Conservation (phyloP, 169 alveolate species). For the Theileria equi region DNA sequence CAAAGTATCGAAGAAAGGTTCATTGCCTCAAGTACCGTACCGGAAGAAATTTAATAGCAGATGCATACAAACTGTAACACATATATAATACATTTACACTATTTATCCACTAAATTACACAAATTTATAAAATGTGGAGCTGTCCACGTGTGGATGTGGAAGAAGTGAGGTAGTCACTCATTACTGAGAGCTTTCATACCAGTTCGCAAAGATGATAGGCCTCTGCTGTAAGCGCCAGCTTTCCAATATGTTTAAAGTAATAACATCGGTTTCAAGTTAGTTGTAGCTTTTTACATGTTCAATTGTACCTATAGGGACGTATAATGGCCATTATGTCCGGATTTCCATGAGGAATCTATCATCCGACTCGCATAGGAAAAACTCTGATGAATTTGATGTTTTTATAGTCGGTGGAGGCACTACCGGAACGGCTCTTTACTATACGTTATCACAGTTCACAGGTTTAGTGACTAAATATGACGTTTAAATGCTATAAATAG, state of each 20-base stretch:
- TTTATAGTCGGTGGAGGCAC: conserved; percentile 84
- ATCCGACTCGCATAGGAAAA: background rate
- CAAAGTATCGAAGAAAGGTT: conserved; percentile 10
- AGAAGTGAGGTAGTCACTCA: no score
- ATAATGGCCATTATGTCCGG: no score
- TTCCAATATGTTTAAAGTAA: no score
- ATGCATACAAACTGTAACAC: background rate
- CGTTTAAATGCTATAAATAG: conserved; percentile 4
- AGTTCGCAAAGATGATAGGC: no score
- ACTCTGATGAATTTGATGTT: conserved; percentile 69
- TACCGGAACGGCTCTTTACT: conserved; percentile 82
- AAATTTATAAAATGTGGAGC: no score
- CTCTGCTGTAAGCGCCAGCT: no score
- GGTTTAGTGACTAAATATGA: conserved; percentile 12
- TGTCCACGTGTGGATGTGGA: no score
- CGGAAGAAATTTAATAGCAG: background rate
- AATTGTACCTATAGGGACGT: no score
- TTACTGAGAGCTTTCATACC: no score
- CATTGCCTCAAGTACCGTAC: background rate
- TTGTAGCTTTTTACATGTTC: no score
- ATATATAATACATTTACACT: background rate
- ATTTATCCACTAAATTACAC: background rate
- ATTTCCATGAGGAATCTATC: conserved; percentile 7
- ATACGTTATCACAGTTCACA: conserved; percentile 77
- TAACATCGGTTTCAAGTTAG: no score